Conservation (phyloP, 768 basidiomycete species). For the Gymnopilus junonius region DNA sequence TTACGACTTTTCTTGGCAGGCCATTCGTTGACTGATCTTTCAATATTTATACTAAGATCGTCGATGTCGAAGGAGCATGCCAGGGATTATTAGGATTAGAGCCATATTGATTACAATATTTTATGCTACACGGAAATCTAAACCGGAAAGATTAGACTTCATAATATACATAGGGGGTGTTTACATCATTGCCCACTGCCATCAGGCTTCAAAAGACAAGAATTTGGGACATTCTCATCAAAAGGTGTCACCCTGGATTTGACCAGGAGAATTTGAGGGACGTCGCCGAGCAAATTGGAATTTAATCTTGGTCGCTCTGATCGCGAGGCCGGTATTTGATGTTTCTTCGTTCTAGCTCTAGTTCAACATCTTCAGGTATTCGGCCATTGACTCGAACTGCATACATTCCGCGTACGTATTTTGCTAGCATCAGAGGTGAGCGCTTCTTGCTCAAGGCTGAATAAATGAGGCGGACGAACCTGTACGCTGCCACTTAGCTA, state of each 20-base stretch:
- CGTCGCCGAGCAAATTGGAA: neutral
- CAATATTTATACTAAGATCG: slow-evolving; percentile 46
- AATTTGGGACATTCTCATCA: neutral
- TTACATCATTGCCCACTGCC: neutral
- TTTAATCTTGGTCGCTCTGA: slow-evolving; percentile 73
- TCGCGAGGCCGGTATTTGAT: slow-evolving; percentile 89
- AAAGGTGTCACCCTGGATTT: neutral
- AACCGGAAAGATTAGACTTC: neutral
- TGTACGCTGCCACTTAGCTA: slow-evolving; percentile 94
- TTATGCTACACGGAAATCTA: neutral
- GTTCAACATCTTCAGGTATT: slow-evolving; percentile 84
- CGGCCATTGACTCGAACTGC: slow-evolving; percentile 89
- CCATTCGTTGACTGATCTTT: too few relatives aligned
- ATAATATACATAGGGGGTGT: neutral
- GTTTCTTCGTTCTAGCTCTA: slow-evolving; percentile 74
- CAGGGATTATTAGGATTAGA: slow-evolving; percentile 72
- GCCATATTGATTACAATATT: slow-evolving; percentile 34
- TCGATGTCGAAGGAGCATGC: slow-evolving; percentile 81
- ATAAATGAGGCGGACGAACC: slow-evolving; percentile 53
- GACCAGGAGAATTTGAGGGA: too few relatives aligned
- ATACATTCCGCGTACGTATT: slow-evolving; percentile 91
- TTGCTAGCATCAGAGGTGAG: slow-evolving; percentile 53
- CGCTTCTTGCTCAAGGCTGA: neutral
- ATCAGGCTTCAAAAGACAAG: neutral
- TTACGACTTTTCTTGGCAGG: slow-evolving; percentile 8